A percentile compares a stretch with the other conserved stretches of the same genome.
Conservation (phyloP, 2,329 filamentous ascomycete species). For the Fonsecaea multimorphosa region DNA sequence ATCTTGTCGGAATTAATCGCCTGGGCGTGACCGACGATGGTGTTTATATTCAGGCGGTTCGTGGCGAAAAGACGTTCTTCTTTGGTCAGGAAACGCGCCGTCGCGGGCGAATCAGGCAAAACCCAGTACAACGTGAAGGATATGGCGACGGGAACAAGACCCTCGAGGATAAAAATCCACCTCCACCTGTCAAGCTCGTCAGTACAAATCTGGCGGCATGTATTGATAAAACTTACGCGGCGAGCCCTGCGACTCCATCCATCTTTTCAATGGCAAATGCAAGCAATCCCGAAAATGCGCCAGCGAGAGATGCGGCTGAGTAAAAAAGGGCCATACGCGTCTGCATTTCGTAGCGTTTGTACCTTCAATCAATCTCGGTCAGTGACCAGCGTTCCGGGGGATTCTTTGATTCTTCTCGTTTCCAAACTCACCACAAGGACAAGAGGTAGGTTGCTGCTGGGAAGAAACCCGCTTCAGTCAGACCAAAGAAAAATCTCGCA, state of each 20-base stretch:
- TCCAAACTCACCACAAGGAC: constrained; percentile 29
- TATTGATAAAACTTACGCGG: background rate
- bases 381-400: too few relatives aligned
- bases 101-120: constrained; percentile 76
- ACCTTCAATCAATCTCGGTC: background rate
- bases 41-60: constrained; percentile 69
- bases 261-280: constrained; percentile 57
- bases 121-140: constrained; percentile 62
- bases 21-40: constrained; percentile 58
- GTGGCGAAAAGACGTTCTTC: constrained; percentile 70
- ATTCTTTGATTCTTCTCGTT: too few relatives aligned
- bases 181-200: constrained; percentile 51
- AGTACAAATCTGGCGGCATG: too few relatives aligned
- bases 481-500: constrained; percentile 56
- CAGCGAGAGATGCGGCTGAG: constrained; percentile 43
- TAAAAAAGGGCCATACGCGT: constrained; percentile 43
- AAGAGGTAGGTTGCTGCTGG: constrained; percentile 40
- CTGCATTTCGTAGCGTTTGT: constrained; percentile 40
- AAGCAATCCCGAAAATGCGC: constrained; percentile 57
- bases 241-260: constrained; percentile 51
- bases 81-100: constrained; percentile 71
- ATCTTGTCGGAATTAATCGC: constrained; percentile 69
- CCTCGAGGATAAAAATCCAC: constrained; percentile 64
- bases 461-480: constrained; percentile 48
- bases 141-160: constrained; percentile 57